A percentile compares a stretch with the other conserved stretches of the same genome.
phyloP scores from a whole-genome alignment of 2,329 filamentous ascomycete species.

The Ophiostoma ips region DNA sequence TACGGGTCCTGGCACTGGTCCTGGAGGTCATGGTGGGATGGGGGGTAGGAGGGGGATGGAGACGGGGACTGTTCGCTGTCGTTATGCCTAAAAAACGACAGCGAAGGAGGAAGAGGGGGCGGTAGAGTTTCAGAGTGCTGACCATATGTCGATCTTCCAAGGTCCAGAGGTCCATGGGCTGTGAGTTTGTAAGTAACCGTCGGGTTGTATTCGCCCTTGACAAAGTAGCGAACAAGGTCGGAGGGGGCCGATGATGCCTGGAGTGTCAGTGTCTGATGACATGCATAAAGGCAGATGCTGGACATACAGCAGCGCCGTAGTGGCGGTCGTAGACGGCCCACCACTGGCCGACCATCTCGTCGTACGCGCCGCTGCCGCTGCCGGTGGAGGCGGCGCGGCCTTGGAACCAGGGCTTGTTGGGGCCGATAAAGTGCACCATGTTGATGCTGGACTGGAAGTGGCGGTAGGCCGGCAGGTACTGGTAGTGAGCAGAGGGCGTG shows the following conservation, averaged over 20 bases:
- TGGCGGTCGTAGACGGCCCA: conserved; percentile 91
- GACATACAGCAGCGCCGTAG: conserved; percentile 44
- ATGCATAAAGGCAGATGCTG: background rate
- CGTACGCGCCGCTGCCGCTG: conserved; percentile 49
- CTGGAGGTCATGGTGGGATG: conserved; percentile 1
- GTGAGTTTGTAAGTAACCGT: conserved; percentile 18
- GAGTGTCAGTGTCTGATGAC: background rate
- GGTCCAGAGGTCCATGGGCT: conserved; percentile 21
- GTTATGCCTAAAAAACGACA: conserved; percentile 14
- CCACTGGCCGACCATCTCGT: conserved; percentile 77
- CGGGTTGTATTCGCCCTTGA: conserved; percentile 38
- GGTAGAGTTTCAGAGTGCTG: conserved; percentile 18
- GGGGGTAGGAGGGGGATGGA: background rate
- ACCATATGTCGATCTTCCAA: conserved; percentile 16
- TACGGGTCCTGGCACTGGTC: conserved; percentile 4
- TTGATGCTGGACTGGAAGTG: conserved; percentile 85
- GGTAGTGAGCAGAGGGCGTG: conserved; percentile 91
- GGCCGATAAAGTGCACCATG: conserved; percentile 88
- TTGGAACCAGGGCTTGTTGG: conserved; percentile 75
- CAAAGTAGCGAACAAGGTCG: conserved; percentile 36
- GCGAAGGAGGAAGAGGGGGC: conserved; percentile 12
- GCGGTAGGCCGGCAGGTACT: conserved; percentile 88
- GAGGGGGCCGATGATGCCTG: conserved; percentile 13
- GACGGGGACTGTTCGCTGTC: conserved; percentile 11
- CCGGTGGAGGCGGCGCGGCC: conserved; percentile 42